Conservation (phyloP, 2,329 filamentous ascomycete species). For the Tolypocladium amazonense region DNA sequence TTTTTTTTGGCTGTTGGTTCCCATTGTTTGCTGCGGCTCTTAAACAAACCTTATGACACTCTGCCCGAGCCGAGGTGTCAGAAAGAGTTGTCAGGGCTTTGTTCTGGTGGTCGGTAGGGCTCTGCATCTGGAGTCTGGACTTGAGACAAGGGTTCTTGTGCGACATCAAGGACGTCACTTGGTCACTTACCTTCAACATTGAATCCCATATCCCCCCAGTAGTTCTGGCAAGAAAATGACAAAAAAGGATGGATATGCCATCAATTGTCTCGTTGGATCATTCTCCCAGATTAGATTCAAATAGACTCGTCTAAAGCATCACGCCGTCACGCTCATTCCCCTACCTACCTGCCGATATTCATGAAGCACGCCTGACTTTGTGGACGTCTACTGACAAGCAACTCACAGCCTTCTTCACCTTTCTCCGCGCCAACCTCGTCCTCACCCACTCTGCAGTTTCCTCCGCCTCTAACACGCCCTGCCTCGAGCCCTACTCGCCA, state of each 20-base stretch:
- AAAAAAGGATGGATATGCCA: not conserved
- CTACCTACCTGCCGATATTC: not conserved
- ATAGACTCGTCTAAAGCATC: not conserved
- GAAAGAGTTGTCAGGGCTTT: not conserved
- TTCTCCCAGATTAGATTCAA: not conserved
- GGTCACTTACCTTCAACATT: not conserved
- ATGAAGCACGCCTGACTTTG: not conserved
- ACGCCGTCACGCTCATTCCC: not conserved
- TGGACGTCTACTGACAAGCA: constrained; percentile 1
- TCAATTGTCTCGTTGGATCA: not conserved
- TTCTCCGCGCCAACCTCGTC: constrained; percentile 69
- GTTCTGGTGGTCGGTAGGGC: not conserved
- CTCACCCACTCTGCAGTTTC: constrained; percentile 51
- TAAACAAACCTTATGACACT: too few relatives aligned
- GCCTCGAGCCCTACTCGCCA: constrained; percentile 39
- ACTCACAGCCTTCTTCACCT: constrained; percentile 65
- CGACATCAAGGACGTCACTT: not conserved
- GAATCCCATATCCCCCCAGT: not conserved
- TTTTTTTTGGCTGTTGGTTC: constrained; percentile 2
- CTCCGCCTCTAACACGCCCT: constrained; percentile 54
- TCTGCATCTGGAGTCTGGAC: not conserved
- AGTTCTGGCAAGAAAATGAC: too few relatives aligned
- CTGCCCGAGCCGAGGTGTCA: not conserved
- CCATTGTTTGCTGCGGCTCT: not conserved
- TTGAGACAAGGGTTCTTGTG: not conserved